Evolutionary conservation across 805 yeast species (phyloP), one percentile per base, ranked within the genome.

Genomic region (Cyberlindnera mississippiensis): DNA sequence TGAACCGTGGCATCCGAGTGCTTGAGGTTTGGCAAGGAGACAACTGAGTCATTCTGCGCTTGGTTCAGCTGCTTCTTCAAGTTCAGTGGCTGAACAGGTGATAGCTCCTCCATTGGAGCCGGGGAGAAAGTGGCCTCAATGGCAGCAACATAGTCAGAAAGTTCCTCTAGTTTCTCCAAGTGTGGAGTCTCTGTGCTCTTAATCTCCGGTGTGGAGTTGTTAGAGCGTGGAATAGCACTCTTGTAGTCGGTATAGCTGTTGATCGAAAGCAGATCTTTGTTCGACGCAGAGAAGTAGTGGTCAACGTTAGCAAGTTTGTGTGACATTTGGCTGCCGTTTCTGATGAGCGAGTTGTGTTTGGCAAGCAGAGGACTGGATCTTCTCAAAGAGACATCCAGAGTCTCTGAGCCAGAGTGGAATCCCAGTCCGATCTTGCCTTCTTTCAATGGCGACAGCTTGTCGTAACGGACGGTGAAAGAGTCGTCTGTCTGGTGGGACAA

Each of bases 381-480:
- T 38, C 56, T 45, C 22, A 52, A 33, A 2, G 29, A 12, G 9
- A 37, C 12, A 2, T 33, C 43, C 41, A 34, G 22, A 1, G 42
- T 33, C n/a, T 46, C 41, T 4, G 26, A 18, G 7, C 42, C 14
- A 14, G 44, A 18, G 29, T 40, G 43, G 6, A 56, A 22, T 6
- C 60, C 61, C 14, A 53, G 41, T 4, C 61, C 61, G 33, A 52
- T 15, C 15, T 38, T 47, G 1, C 42, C 46, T 9, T 26, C 40
- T 33, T 48, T 48, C 32, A 52, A 30, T 11, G 16, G n/a, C 6
- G 41, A 20, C 17, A 52, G 37, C 35, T 40, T 42, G 4, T 39
- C 8, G 28, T 36, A 49, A 18, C 40, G 41, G 9, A 16, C n/a
- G 5, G 11, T 28, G 18, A 44, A 49, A 17, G 16, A 11, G 24